Evolutionary conservation across 257 asterid genomes (phyloP), one percentile per base, ranked within the genome.

Genomic region (Solanum piurae): DNA sequence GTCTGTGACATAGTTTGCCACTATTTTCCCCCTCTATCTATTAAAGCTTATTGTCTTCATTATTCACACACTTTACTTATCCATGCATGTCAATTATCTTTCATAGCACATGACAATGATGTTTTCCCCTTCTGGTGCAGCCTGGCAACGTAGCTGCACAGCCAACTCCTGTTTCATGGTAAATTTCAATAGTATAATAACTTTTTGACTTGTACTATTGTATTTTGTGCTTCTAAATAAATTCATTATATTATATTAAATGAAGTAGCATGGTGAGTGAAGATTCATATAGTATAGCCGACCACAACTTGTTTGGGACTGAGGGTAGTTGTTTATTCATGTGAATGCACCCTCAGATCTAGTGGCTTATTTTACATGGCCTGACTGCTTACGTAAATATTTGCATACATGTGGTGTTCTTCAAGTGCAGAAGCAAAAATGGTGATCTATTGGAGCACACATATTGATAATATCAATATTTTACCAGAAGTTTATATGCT

Each of bases 81-180:
- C 84, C 84, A 72, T 86, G 85, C 87, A 83, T 86, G 72, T 29
- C 83, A 68, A 27, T 64, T 49, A 52, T 89, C 52, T 87, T 82
- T 33, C 40, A 62, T 87, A 27, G 58, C 72, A 40, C 68, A 33
- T 83, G 58, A 36, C 90, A 55, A 80, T 80, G n/a, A 40, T 87
- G 37, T 80, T 64, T 90, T n/a, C 82, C 62, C 84, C 86, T 84
- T 12, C 89, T 86, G 71, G 49, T 93, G 96, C 95, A 97, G 99
- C 90, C 95, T 12, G 95, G 94, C 88, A 94, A 90, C 91, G 94
- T 95, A 83, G 87, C 90, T 87, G 91, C 89, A 87, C 99, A 93
- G 90, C 94, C 97, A 89, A 96, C 94, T 92, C 98, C 99, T 34
- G 87, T 94, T 79, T 94, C 98, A 80, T 95, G 98, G 99, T 96